Conservation (phyloP, 495 filamentous ascomycete genomes). For the Neurospora africana region DNA sequence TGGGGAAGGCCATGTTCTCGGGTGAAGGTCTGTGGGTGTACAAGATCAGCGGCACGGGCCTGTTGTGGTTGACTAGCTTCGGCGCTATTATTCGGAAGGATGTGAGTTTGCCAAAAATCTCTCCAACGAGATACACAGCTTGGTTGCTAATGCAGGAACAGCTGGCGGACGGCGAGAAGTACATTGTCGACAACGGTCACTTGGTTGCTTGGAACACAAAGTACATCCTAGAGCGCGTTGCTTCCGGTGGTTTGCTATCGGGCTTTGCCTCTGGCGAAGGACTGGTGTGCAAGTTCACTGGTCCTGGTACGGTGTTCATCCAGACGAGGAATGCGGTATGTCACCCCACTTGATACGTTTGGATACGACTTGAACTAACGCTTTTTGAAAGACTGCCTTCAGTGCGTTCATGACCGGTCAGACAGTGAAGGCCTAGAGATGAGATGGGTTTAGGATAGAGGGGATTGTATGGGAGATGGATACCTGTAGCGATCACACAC, state of each 20-base stretch:
- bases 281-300: constrained; percentile 84
- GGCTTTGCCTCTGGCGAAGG: constrained; percentile 71
- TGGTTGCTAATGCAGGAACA: constrained; percentile 19
- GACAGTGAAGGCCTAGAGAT: background rate
- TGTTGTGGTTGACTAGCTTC: constrained; percentile 84
- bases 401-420: constrained; percentile 37
- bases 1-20: constrained; percentile 88
- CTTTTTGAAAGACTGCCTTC: constrained; percentile 27
- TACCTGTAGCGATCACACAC: background rate
- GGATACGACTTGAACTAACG: background rate
- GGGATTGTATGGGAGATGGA: background rate
- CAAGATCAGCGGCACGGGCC: constrained; percentile 65
- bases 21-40: constrained; percentile 91
- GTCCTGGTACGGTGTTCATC: constrained; percentile 85
- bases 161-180: constrained; percentile 68
- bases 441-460: background rate
- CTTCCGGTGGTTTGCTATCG: constrained; percentile 81
- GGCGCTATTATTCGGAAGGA: constrained; percentile 95
- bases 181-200: constrained; percentile 92
- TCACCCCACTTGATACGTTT: background rate
- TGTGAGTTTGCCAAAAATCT: too few relatives aligned
- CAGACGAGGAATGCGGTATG: constrained; percentile 79
- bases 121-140: too few relatives aligned
- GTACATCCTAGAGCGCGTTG: constrained; percentile 78
- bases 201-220: constrained; percentile 96